Evolutionary conservation across 2,329 filamentous ascomycete genomes (phyloP), one percentile per base, ranked within the genome.

Genomic region (Cladophialophora exuberans): DNA sequence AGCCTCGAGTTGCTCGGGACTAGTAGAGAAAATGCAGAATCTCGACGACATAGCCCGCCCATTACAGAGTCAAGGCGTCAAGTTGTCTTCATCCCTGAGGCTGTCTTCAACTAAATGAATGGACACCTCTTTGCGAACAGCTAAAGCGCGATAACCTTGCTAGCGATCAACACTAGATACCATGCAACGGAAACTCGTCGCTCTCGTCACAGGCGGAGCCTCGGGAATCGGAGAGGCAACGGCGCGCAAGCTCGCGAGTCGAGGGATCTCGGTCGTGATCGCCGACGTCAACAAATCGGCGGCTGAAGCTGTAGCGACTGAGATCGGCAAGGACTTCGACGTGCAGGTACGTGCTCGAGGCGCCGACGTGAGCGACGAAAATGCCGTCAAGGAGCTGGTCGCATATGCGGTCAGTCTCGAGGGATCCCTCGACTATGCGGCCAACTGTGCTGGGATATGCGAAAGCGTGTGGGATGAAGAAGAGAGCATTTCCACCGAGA

Each of bases 141-240:
- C n/a, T n/a, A n/a, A n/a, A n/a, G n/a, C n/a, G n/a, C n/a, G n/a
- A n/a, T n/a, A n/a, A n/a, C n/a, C n/a, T n/a, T n/a, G n/a, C n/a
- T n/a, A n/a, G n/a, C n/a, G n/a, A n/a, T n/a, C n/a, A n/a, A n/a
- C n/a, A n/a, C n/a, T n/a, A n/a, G n/a, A n/a, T n/a, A n/a, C n/a
- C n/a, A n/a, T n/a, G n/a, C n/a, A n/a, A n/a, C n/a, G n/a, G n/a
- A n/a, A n/a, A n/a, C 33, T 36, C 10, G 26, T 46, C 13, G 43
- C 43, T 4, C 6, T 33, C 4, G 43, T 60, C 30, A 60, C 54
- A 7, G 57, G 57, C 15, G 57, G 49, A 11, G 54, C 54, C 10
- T 43, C 41, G 6, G 57, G 54, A 15, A 60, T 60, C 11, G 57
- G 57, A 6, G 22, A 36, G 35, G 54, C 57, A 4, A 44, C 50